Conservation (phyloP, 2,329 filamentous ascomycete species). For the Phialophora verrucosa region DNA sequence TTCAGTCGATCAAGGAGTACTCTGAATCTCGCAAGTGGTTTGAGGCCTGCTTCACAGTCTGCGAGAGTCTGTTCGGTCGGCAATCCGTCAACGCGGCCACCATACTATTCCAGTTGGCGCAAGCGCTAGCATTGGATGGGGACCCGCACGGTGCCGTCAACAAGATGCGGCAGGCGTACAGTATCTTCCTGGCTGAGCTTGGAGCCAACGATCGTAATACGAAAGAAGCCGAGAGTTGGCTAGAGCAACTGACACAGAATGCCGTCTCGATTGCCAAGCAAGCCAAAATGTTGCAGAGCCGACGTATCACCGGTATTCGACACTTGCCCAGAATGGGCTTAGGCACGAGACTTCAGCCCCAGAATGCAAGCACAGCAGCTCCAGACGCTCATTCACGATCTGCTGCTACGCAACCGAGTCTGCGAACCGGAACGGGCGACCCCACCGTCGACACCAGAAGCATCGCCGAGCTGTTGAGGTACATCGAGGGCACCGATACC, state of each 20-base stretch:
- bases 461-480: conserved; percentile 91
- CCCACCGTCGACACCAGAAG: conserved; percentile 72
- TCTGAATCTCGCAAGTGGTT: conserved; percentile 96
- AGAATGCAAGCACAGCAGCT: conserved; percentile 50
- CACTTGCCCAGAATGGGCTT: conserved; percentile 69
- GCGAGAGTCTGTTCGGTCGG: conserved; percentile 86
- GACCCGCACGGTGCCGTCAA: conserved; percentile 90
- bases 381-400: conserved; percentile 52
- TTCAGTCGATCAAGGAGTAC: conserved; percentile 93
- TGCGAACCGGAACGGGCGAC: conserved; percentile 44
- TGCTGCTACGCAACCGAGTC: conserved; percentile 24
- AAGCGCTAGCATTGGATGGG: conserved; percentile 92
- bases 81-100: conserved; percentile 92
- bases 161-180: conserved; percentile 95
- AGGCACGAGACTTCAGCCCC: conserved; percentile 39
- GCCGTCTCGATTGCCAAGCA: conserved; percentile 94
- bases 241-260: conserved; percentile 93
- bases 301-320: conserved; percentile 68
- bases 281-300: conserved; percentile 81
- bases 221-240: conserved; percentile 95
- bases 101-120: conserved; percentile 93
- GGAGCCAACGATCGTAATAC: conserved; percentile 95
- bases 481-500: conserved; percentile 76
- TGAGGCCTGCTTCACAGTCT: conserved; percentile 86
- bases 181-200: conserved; percentile 87